phyloP scores from a whole-genome alignment of 306 rosid species.

The Mimosa pudica region DNA sequence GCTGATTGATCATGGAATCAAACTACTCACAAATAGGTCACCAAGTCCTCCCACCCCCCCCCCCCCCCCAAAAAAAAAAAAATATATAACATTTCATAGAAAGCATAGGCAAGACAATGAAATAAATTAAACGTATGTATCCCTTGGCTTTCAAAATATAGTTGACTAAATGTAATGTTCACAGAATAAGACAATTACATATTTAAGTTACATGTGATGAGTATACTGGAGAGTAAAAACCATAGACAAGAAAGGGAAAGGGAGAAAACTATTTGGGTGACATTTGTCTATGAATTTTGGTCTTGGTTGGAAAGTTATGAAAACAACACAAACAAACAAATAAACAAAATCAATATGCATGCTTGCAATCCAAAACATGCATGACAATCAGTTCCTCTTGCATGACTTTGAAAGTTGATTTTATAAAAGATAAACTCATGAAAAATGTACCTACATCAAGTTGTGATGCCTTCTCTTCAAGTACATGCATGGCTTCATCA shows the following conservation, averaged over 20 bases:
- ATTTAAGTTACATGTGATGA: constrained; percentile 21
- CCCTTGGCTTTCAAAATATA: constrained; percentile 26
- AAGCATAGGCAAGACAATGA: background rate
- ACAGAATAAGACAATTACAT: constrained; percentile 23
- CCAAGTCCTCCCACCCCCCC: background rate
- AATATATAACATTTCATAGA: background rate
- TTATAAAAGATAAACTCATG: constrained; percentile 28
- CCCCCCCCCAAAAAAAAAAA: background rate
- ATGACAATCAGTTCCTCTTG: constrained; percentile 12
- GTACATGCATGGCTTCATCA: constrained; percentile 86
- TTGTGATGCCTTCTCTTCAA: constrained; percentile 73
- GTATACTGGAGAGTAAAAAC: background rate
- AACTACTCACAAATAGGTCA: constrained; percentile 27
- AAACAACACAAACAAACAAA: constrained; percentile 17
- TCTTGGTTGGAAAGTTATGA: constrained; percentile 21
- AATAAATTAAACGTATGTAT: constrained; percentile 14
- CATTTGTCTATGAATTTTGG: constrained; percentile 25
- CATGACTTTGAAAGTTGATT: constrained; percentile 25
- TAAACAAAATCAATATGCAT: constrained; percentile 5
- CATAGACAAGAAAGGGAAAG: background rate
- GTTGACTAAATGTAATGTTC: constrained; percentile 19
- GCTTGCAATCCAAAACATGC: constrained; percentile 9
- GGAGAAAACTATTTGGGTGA: background rate
- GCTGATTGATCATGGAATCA: constrained; percentile 33
- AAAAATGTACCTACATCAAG: constrained; percentile 63